phyloP scores from a whole-genome alignment of 192 early-diverging fungal species.

The Lobosporangium transversale region DNA sequence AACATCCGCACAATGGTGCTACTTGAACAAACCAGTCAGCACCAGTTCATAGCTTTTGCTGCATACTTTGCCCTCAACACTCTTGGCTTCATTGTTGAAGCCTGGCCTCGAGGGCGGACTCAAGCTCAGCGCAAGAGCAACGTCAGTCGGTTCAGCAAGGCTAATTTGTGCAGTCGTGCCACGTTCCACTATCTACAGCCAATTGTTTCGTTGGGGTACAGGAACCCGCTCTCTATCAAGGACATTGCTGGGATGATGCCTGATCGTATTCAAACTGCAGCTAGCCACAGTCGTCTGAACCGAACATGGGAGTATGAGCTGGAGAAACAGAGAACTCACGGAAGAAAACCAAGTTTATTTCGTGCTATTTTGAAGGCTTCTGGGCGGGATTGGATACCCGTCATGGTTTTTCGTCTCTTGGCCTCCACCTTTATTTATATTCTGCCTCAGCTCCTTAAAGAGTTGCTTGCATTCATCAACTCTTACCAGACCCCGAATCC shows the following conservation, averaged over 20 bases:
- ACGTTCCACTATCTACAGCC: conserved; percentile 53
- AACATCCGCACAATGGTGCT: conserved; percentile 49
- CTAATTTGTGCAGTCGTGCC: conserved; percentile 44
- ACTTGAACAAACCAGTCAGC: conserved; percentile 15
- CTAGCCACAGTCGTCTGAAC: conserved; percentile 25
- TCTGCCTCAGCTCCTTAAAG: conserved; percentile 43
- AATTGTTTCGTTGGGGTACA: conserved; percentile 37
- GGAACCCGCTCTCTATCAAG: conserved; percentile 23
- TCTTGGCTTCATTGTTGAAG: conserved; percentile 36
- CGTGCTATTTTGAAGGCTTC: conserved; percentile 16
- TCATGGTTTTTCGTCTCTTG: conserved; percentile 20
- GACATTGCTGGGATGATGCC: conserved; percentile 51
- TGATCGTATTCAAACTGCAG: conserved; percentile 23
- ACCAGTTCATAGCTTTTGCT: conserved; percentile 42
- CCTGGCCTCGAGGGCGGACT: conserved; percentile 35
- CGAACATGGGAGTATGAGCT: conserved; percentile 21
- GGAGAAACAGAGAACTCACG: conserved; percentile 14
- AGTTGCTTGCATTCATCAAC: conserved; percentile 37
- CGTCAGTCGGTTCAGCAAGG: conserved; percentile 36
- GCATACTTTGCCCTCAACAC: conserved; percentile 41
- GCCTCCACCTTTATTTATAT: conserved; percentile 39
- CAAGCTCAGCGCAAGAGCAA: conserved; percentile 13
- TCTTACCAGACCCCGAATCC: conserved; percentile 21
- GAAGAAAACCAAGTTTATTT: conserved; percentile 32
- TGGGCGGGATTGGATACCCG: conserved; percentile 21